Base-by-base conservation (phyloP, 116 monocot genomes). In the Iris pallida region DNA sequence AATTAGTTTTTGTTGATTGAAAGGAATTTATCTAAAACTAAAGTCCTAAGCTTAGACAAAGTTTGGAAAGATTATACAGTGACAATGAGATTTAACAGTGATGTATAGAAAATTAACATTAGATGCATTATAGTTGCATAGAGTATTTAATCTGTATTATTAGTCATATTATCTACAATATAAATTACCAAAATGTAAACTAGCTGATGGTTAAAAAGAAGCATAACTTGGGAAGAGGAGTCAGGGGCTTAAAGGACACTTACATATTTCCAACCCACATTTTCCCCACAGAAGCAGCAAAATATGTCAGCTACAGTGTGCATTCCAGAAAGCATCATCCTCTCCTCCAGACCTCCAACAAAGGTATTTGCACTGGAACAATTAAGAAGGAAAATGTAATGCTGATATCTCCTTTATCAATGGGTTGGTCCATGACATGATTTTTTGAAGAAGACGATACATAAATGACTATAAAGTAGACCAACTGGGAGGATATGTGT, bases 261-360 rank as follows among this genome's bases (percentile, higher is more conserved):
- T 72, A 83, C 83, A 59, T 83, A 83, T 83, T 83, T 79, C 83
- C 83, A 83, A 16, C 83, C 83, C 13, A 79, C 79, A 68, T 79
- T 79, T 68, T 75, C 79, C 2, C 79, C 83, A 72, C 83, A 83
- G 63, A 10, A 68, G 72, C 79, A 79, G 59, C 79, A 83, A 59
- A 75, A 83, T 68, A 83, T 69, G 52, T 83, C 83, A 65, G 75
- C 75, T 43, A 83, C 79, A 14, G 68, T 76, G 60, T 83, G 75
- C 72, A 76, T 63, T 57, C 83, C 83, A 15, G 83, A 79, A 7
- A 72, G 75, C 72, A 79, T 72, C 74, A 68, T 44, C 51, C 78
- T 78, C 58, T 83, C 83, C 64, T 79, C 79, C 19, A 19, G 49
- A 30, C 62, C 68, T 19, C 79, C 79, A 41, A 76, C 40, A 10